Conservation (phyloP, 2,329 filamentous ascomycete genomes). For the Verticillium alfalfae region DNA sequence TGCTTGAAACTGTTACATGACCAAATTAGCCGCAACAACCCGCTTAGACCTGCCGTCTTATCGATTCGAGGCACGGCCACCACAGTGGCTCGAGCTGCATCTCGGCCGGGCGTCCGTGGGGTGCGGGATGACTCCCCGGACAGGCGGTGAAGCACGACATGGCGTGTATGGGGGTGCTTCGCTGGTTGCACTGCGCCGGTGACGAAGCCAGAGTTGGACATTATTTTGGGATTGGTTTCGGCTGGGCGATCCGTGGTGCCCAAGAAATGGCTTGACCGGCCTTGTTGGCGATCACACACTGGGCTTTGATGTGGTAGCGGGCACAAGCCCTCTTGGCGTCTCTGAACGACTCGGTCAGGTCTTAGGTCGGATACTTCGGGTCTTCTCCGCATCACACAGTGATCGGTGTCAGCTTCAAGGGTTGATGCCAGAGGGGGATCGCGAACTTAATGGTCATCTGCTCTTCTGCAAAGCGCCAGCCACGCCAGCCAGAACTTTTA, state of each 20-base stretch:
- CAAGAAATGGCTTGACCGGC: neutral
- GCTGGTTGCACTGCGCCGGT: neutral
- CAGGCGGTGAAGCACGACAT: neutral
- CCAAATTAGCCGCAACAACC: slow-evolving; percentile 11
- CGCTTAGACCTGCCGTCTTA: slow-evolving; percentile 8
- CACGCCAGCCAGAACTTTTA: neutral
- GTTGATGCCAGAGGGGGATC: neutral
- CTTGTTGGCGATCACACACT: neutral
- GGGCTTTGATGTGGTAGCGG: neutral
- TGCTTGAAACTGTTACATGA: slow-evolving; percentile 9
- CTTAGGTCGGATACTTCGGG: neutral
- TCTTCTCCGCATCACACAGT: neutral
- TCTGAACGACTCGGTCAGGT: too few species aligned
- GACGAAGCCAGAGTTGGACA: neutral
- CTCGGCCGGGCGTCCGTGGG: neutral
- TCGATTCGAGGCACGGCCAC: neutral
- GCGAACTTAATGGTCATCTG: neutral
- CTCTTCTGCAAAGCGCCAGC: neutral
- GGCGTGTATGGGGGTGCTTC: neutral
- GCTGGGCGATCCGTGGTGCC: neutral
- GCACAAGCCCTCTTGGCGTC: neutral
- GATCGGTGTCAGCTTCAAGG: neutral
- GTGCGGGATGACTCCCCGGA: neutral
- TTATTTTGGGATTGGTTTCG: neutral
- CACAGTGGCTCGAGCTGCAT: neutral